Evolutionary conservation across 108 stramenopile genomes (phyloP), one percentile per base, ranked within the genome.

Genomic region (Thalassiosira profunda): DNA sequence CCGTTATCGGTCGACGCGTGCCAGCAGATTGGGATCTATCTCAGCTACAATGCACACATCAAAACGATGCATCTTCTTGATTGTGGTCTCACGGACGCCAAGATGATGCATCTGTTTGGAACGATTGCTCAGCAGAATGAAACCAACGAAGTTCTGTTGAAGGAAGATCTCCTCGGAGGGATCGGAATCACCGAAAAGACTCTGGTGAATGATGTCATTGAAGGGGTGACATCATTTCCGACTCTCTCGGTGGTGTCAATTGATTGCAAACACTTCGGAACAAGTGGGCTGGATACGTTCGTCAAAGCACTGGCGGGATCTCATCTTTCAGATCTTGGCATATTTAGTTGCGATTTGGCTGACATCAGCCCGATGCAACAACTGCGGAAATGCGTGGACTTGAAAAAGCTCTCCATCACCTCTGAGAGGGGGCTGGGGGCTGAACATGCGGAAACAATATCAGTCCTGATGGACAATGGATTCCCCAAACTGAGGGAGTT

Each of bases 61-160:
- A 70, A 59, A 42, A 70, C 17, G 5, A 5, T 60, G 9, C 2
- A 14, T 0, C 58, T 59, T 0, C 0, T 17, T 24, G 2, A 18
- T 0, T 47, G 56, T 11, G 21, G 35, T 38, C 25, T 70, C 20
- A 48, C 37, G 2, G 58, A 34, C 10, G 17, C 15, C 24, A 40
- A 59, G 45, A 70, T 70, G 69, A 25, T 40, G 26, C 17, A 38
- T 18, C 43, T 70, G 30, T 70, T 70, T 51, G 57, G 44, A 2
- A 51, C 30, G 28, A 59, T 59, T n/a, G 45, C 45, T 15, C 25
- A 33, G 24, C 68, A 70, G 33, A 29, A 70, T 36, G 48, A 45
- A 55, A 57, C 58, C 40, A 47, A 70, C 20, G 58, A 45, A 45
- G 31, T 70, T 18, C 30, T 69, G 44, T 25, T 31, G 49, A 51